These are phyloP conservation scores for Anthostomella pinea DNA, from an alignment of 2,329 filamentous ascomycete species.

Conservation along the genomic window DNA sequence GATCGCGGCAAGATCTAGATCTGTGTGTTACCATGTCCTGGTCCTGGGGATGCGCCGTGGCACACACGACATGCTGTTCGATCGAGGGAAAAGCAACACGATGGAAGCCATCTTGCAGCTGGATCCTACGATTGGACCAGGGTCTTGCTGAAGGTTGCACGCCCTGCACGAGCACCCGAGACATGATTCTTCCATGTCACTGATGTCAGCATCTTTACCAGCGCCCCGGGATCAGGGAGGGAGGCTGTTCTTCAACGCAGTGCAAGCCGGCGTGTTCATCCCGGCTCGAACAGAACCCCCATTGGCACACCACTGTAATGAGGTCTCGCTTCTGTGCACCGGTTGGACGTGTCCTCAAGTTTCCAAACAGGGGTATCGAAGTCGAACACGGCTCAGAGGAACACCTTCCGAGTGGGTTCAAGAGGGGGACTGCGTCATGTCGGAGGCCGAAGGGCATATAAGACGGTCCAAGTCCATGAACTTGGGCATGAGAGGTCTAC, in stretches of 20 bases:
- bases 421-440: background rate
- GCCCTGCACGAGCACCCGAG: conserved; percentile 21
- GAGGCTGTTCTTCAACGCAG: conserved; percentile 15
- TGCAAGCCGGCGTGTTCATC: conserved; percentile 18
- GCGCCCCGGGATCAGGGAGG: conserved; percentile 12
- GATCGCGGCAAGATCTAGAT: conserved; percentile 15
- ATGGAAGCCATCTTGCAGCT: conserved; percentile 14
- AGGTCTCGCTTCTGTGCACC: conserved; percentile 16
- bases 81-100: conserved; percentile 20
- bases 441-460: background rate
- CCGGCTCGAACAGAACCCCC: conserved; percentile 11
- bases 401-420: conserved; percentile 6
- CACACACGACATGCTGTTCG: conserved; percentile 20
- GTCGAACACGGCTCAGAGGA: conserved; percentile 16
- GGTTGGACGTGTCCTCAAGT: conserved; percentile 11
- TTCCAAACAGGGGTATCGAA: conserved; percentile 23
- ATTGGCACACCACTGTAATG: conserved; percentile 17
- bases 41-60: too few relatives aligned
- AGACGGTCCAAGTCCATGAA: background rate
- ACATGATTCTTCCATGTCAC: conserved; percentile 19
- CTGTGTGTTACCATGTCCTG: too few relatives aligned
- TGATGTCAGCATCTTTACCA: conserved; percentile 7
- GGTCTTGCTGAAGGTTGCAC: conserved; percentile 14
- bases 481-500: too few relatives aligned
- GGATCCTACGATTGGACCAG: conserved; percentile 21